Evolutionary conservation across 441 rosid species (phyloP).

Genomic region (Adansonia madagascariensis): DNA sequence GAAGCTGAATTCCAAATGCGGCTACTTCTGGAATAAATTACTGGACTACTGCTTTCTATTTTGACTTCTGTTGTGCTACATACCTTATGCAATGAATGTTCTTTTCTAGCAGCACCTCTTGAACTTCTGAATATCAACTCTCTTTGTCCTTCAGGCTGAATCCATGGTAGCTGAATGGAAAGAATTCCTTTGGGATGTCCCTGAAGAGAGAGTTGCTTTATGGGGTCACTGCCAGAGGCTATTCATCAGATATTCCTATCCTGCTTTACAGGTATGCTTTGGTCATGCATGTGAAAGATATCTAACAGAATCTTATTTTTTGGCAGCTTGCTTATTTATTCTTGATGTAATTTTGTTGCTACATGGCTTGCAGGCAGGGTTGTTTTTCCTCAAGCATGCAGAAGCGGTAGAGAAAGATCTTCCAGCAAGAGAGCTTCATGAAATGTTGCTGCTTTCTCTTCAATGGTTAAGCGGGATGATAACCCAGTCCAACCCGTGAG

Average conservation of each 20-base stretch:
- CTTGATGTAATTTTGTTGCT: slow-evolving; percentile 25
- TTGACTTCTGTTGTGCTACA: slow-evolving; percentile 19
- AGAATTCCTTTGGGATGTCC: slow-evolving; percentile 99
- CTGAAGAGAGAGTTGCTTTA: slow-evolving; percentile 96
- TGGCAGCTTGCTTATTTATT: slow-evolving; percentile 33
- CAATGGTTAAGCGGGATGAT: slow-evolving; percentile 98
- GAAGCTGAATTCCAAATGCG: neutral
- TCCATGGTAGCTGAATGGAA: slow-evolving; percentile 99
- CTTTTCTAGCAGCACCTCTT: slow-evolving; percentile 5
- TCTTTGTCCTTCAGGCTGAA: slow-evolving; percentile 72
- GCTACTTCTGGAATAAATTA: slow-evolving; percentile 2
- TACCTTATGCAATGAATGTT: slow-evolving; percentile 21
- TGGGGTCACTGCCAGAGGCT: slow-evolving; percentile 98
- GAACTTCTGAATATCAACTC: slow-evolving; percentile 18
- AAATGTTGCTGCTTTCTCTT: slow-evolving; percentile 86
- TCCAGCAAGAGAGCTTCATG: slow-evolving; percentile 91
- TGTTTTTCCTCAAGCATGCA: slow-evolving; percentile 94
- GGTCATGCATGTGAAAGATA: slow-evolving; percentile 24
- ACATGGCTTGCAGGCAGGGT: slow-evolving; percentile 75
- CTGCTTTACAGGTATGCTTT: slow-evolving; percentile 73
- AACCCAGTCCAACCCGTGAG: slow-evolving; percentile 85
- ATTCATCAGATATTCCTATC: slow-evolving; percentile 85
- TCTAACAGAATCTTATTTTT: slow-evolving; percentile 27
- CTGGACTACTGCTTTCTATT: slow-evolving; percentile 2
- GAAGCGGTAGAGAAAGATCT: slow-evolving; percentile 96